Evolutionary conservation across 331 rosid genomes (phyloP).

Genomic region (Prunus yedoensis): DNA sequence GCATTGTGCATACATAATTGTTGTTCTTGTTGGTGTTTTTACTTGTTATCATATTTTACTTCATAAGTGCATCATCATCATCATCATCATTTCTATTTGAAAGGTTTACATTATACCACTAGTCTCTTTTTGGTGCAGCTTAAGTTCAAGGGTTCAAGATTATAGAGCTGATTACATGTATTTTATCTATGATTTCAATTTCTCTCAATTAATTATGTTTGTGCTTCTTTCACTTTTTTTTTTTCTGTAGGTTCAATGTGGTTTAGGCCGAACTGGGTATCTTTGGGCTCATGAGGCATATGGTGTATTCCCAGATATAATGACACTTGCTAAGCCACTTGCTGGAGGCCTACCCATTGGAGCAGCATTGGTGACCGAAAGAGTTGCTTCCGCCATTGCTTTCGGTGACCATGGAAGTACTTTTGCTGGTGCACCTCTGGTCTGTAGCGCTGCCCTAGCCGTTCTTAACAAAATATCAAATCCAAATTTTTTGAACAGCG

Average conservation of each 20-base stretch:
- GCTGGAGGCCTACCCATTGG: slow-evolving; percentile 98
- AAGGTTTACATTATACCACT: too few species aligned
- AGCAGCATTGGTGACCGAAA: slow-evolving; percentile 73
- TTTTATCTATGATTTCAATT: not conserved
- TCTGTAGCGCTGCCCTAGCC: slow-evolving; percentile 70
- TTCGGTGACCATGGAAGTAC: slow-evolving; percentile 92
- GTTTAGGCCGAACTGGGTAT: slow-evolving; percentile 77
- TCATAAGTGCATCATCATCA: too few species aligned
- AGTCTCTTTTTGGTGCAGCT: not conserved
- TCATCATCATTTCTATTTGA: too few species aligned
- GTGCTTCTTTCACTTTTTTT: not conserved
- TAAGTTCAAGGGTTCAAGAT: not conserved
- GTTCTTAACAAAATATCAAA: slow-evolving; percentile 68
- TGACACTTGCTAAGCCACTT: slow-evolving; percentile 97
- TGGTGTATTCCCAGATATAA: slow-evolving; percentile 75
- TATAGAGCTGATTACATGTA: not conserved
- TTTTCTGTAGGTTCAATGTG: slow-evolving; percentile 77
- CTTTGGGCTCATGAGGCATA: slow-evolving; percentile 87
- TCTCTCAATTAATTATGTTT: not conserved
- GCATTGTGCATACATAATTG: not conserved
- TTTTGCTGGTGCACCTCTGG: slow-evolving; percentile 78
- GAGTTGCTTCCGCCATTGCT: slow-evolving; percentile 62
- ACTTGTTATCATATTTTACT: not conserved
- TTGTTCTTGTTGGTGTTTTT: not conserved
- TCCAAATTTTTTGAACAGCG: slow-evolving; percentile 55